Percentiles rank a stretch among this genome's conserved stretches.
phyloP scores from a whole-genome alignment of 257 asterid species.

The Solanum bukasovii region DNA sequence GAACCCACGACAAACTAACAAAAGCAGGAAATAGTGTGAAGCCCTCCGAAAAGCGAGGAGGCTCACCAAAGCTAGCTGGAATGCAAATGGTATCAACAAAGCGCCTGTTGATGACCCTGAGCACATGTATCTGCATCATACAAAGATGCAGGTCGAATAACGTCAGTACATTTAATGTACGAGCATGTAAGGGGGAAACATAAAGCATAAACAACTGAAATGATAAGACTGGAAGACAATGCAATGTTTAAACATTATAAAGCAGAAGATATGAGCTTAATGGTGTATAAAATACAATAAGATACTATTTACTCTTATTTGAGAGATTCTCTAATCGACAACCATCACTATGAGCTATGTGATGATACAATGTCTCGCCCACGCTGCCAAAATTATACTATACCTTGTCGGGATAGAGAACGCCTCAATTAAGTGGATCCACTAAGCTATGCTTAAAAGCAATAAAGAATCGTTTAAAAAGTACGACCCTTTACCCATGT shows the following conservation, averaged over 20 bases:
- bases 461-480: too few relatives aligned
- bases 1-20: too few relatives aligned
- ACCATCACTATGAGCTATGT: not conserved
- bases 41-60: not conserved
- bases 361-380: not conserved
- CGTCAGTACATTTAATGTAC: not conserved
- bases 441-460: too few relatives aligned
- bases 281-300: too few relatives aligned
- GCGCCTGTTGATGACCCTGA: not conserved
- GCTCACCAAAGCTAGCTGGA: too few relatives aligned
- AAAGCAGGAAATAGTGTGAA: not conserved
- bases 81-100: not conserved
- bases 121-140: not conserved
- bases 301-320: too few relatives aligned
- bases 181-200: not conserved
- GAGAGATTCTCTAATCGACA: not conserved
- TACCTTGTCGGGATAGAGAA: not conserved
- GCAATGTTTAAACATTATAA: too few relatives aligned
- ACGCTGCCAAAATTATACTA: not conserved
- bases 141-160: not conserved
- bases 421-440: not conserved
- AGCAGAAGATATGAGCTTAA: too few relatives aligned
- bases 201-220: too few relatives aligned
- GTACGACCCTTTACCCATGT: too few relatives aligned
- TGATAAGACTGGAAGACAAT: not conserved